Evolutionary conservation across 2,329 filamentous ascomycete genomes (phyloP), one percentile per base, ranked within the genome.

Genomic region (Colletotrichum plurivorum): DNA sequence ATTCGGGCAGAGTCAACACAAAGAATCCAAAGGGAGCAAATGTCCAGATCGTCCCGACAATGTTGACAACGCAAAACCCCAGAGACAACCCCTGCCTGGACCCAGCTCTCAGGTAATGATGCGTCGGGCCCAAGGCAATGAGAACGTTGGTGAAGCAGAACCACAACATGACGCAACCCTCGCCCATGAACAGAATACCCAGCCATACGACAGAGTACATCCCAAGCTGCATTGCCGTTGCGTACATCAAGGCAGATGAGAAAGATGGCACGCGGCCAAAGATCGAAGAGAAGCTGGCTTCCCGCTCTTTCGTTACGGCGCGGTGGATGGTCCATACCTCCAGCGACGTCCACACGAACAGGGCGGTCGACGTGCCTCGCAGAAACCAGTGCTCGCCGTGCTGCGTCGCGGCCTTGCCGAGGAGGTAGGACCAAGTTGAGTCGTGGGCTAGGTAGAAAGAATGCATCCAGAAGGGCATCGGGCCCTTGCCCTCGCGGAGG

Each of bases 381-480:
- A 70, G 48, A 5, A 54, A 67, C 67, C 63, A 67, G 13, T 70
- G 67, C 7, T 67, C 53, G 18, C 46, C 64, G 53, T 67, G 15
- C 39, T 67, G 39, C 0, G 58, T 5, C 1, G 68, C 70, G 0
- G 63, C 68, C n/a, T 54, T 53, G 6, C 49, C 63, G 13, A 68
- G 53, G 4, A 71, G 43, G 27, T 63, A 71, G 18, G 64, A 54
- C 55, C 60, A 72, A 0, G 63, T 65, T 12, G 60, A 69, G 68
- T 72, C 70, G 70, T 72, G 70, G 16, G 70, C 70, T 10, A 72
- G 64, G 57, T 71, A 67, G 46, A 71, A 72, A 0, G 69, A 70
- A 36, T 71, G 70, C 58, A 71, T 71, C 70, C 70, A 71, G 45
- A 67, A 70, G 2, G 70, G 70, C 55, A 71, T 67, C 13, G 70